These are phyloP conservation scores for Xerocomellus intermedius DNA, from an alignment of 768 basidiomycete genomes.

Conservation along the genomic window DNA sequence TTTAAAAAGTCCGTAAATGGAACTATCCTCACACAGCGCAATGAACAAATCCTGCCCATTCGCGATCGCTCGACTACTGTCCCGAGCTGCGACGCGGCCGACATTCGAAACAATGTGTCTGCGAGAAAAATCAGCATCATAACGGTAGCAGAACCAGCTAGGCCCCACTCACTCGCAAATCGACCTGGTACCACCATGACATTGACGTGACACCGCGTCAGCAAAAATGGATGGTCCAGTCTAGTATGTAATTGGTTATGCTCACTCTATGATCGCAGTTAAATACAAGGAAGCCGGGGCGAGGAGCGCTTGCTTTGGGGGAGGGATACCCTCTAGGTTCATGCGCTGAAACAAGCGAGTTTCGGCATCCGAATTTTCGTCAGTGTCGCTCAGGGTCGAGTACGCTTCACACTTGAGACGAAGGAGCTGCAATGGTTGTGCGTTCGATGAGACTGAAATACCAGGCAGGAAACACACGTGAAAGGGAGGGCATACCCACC, in stretches of 20 bases:
- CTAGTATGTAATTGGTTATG: conserved; percentile 24
- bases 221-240: conserved; percentile 17
- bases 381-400: conserved; percentile 77
- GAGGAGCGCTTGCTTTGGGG: conserved; percentile 53
- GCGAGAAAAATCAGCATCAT: conserved; percentile 6
- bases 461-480: not conserved
- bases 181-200: conserved; percentile 47
- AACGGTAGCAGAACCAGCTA: not conserved
- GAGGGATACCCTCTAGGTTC: conserved; percentile 48
- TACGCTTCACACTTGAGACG: conserved; percentile 87
- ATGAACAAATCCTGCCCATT: conserved; percentile 80
- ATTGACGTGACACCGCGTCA: conserved; percentile 24
- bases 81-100: conserved; percentile 79
- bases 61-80: conserved; percentile 76
- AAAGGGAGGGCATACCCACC: conserved; percentile 38
- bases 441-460: conserved; percentile 12
- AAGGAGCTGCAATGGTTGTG: conserved; percentile 49
- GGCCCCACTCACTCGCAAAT: conserved; percentile 76
- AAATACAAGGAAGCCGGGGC: conserved; percentile 87
- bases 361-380: conserved; percentile 71
- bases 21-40: conserved; percentile 87
- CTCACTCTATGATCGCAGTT: conserved; percentile 92
- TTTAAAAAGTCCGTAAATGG: conserved; percentile 82
- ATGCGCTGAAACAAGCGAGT: conserved; percentile 62
- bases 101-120: conserved; percentile 86